Percentiles rank a stretch among this genome's conserved stretches.
Evolutionary conservation across 176 grass and related monocot species (phyloP).

Genomic region (Pontederia paniculata): DNA sequence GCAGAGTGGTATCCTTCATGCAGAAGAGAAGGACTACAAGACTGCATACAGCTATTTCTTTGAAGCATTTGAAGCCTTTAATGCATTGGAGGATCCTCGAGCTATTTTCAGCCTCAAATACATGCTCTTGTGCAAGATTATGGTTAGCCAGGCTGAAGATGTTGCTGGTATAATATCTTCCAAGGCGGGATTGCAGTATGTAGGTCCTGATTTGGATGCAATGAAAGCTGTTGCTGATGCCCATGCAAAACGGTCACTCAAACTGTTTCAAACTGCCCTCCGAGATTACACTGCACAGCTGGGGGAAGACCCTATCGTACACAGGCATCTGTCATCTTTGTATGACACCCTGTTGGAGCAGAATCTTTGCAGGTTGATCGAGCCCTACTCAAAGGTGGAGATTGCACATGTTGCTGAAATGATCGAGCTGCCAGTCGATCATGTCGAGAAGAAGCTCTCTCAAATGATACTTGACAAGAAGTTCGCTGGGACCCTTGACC

Average conservation of each 20-base stretch:
- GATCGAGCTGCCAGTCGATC: slow-evolving; percentile 53
- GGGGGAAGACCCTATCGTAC: slow-evolving; percentile 71
- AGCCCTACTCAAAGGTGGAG: slow-evolving; percentile 68
- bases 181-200: slow-evolving; percentile 63
- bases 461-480: slow-evolving; percentile 90
- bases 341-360: slow-evolving; percentile 81
- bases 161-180: slow-evolving; percentile 59
- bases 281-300: slow-evolving; percentile 50
- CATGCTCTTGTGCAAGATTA: slow-evolving; percentile 96
- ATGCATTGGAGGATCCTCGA: slow-evolving; percentile 46
- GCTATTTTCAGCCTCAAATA: slow-evolving; percentile 72
- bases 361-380: slow-evolving; percentile 73
- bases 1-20: slow-evolving; percentile 85
- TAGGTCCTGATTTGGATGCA: slow-evolving; percentile 77
- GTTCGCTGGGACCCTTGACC: slow-evolving; percentile 67
- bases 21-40: slow-evolving; percentile 90
- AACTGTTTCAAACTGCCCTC: slow-evolving; percentile 70
- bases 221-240: slow-evolving; percentile 81
- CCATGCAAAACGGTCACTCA: slow-evolving; percentile 55
- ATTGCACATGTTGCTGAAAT: slow-evolving; percentile 57
- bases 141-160: slow-evolving; percentile 93
- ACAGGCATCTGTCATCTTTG: slow-evolving; percentile 70
- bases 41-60: slow-evolving; percentile 87
- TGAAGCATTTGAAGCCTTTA: slow-evolving; percentile 78
- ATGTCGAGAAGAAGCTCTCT: slow-evolving; percentile 78